Conservation (phyloP, 306 rosid species). For the Corylus americana region DNA sequence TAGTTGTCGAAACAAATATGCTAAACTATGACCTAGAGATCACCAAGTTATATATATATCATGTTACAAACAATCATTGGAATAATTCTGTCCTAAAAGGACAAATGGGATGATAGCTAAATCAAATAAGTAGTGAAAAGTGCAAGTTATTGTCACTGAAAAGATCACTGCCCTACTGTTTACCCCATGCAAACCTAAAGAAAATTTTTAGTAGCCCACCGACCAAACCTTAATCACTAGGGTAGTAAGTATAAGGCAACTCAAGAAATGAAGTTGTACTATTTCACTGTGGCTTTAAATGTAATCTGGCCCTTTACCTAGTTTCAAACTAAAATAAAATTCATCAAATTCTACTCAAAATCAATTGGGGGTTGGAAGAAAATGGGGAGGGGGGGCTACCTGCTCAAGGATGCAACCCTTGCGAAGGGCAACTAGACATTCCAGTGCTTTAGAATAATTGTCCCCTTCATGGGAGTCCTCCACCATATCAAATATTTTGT, state of each 20-base stretch:
- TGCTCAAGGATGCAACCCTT: constrained; percentile 85
- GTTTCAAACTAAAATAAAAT: neutral
- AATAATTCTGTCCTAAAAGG: neutral
- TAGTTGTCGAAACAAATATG: neutral
- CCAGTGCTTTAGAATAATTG: constrained; percentile 61
- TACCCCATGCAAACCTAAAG: neutral
- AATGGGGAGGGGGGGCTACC: constrained; percentile 37
- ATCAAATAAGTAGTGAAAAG: neutral
- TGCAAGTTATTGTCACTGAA: neutral
- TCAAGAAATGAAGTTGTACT: neutral
- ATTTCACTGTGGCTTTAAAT: neutral
- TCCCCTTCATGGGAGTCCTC: constrained; percentile 73
- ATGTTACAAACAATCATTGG: neutral
- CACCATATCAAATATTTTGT: constrained; percentile 59
- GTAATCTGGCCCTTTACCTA: neutral
- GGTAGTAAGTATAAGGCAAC: neutral
- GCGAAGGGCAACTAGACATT: constrained; percentile 68
- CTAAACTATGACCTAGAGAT: neutral
- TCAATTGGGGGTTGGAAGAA: neutral
- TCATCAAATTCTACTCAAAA: neutral
- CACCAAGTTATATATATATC: constrained; percentile 8
- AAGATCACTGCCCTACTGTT: neutral
- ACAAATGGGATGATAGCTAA: neutral
- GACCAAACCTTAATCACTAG: neutral
- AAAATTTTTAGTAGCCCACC: neutral